Evolutionary conservation across 257 asterid genomes (phyloP).

Genomic region (Fraxinus anomala): DNA sequence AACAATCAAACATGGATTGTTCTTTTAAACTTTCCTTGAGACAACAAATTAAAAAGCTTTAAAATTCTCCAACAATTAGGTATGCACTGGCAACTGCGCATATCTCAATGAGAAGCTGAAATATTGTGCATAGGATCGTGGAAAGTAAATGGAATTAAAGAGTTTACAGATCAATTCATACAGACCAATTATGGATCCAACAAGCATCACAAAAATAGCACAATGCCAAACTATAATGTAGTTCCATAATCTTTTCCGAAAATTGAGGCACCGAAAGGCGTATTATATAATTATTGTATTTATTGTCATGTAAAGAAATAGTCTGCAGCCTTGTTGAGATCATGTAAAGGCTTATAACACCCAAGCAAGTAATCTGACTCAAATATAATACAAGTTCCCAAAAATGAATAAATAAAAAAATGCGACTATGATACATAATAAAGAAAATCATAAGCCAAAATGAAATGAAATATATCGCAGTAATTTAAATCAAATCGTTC

Average conservation of each 20-base stretch:
- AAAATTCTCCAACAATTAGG: conserved; percentile 7
- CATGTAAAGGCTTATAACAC: neutral
- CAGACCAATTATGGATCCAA: neutral
- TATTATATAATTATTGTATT: neutral
- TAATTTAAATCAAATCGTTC: neutral
- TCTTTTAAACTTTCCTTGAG: neutral
- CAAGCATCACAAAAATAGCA: neutral
- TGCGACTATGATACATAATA: neutral
- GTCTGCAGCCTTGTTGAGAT: neutral
- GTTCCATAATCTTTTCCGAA: neutral
- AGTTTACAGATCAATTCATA: neutral
- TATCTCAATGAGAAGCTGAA: neutral
- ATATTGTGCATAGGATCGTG: neutral
- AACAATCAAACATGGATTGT: neutral
- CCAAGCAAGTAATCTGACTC: conserved; percentile 1
- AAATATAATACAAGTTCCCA: neutral
- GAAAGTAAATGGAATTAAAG: neutral
- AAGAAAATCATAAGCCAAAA: neutral
- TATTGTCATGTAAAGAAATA: neutral
- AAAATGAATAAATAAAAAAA: neutral
- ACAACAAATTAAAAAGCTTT: conserved; percentile 16
- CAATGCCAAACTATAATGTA: neutral
- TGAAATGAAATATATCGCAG: neutral
- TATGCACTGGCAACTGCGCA: neutral
- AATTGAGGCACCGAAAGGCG: neutral